Base-by-base conservation (phyloP, 352 stramenopile genomes). In the Phytopythium cucurbitacearum region DNA sequence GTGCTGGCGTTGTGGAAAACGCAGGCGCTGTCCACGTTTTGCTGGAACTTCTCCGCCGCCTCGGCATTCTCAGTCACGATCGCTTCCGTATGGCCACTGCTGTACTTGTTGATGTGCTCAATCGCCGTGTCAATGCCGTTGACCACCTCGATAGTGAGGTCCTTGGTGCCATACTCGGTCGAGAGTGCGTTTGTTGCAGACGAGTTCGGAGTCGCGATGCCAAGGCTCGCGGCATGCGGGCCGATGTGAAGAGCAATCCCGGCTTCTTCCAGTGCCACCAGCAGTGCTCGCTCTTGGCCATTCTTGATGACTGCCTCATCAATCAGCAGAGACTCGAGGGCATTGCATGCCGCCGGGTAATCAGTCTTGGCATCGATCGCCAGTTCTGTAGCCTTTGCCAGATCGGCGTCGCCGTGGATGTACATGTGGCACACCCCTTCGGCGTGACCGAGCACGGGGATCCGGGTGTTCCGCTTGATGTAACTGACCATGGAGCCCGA, bases 341-440 rank as follows among this genome's bases (percentile, higher is more conserved):
- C 95, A 64, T 99, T 99, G 70, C 97, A 99, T 5, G 96, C 96
- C 5, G 96, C 95, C 3, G 96, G 96, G 72, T 99, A 99, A 65
- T 99, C 94, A 21, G 90, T 98, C 84, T 99, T 99, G 54, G 95
- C 84, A 72, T 99, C 96, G 28, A 99, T 83, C n/a, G 91, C 86
- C 42, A 99, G 78, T 51, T 86, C 76, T 39, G 68, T 76, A 3
- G 95, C 94, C 62, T 93, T 96, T 13, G 76, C 73, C 12, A 95
- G 53, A 52, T 95, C 77, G 12, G 96, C 96, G 3, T 78, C 87
- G 44, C 71, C 73, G 71, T 99, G 91, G 53, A 99, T 84, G 76
- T 98, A 99, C 61, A 99, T 95, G 82, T 99, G 94, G 69, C 97
- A 99, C 41, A 99, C 93, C 44, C 97, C 97, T 57, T 99, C 97